These are phyloP conservation scores for Suhomyces sp. DNA, from an alignment of 805 yeast species.

Conservation along the genomic window DNA sequence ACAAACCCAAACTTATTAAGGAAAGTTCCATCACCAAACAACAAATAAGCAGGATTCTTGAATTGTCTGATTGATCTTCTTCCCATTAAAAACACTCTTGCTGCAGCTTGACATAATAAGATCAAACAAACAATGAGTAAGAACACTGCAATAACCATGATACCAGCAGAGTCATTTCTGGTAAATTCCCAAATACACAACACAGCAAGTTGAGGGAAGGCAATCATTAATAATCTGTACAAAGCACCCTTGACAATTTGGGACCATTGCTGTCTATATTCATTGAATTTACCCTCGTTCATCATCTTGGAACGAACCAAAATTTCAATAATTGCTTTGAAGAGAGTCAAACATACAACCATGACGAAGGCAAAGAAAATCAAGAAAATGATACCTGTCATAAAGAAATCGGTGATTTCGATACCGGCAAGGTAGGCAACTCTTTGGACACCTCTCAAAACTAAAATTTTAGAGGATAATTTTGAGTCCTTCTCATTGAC, in stretches of 20 bases:
- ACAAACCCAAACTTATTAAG: constrained; percentile 89
- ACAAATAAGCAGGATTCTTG: constrained; percentile 88
- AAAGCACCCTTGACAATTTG: constrained; percentile 84
- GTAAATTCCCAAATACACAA: constrained; percentile 89
- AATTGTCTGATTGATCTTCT: constrained; percentile 65
- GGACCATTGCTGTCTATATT: constrained; percentile 81
- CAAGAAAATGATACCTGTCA: constrained; percentile 84
- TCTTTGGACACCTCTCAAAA: constrained; percentile 88
- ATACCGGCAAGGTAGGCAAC: constrained; percentile 82
- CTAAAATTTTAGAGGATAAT: constrained; percentile 66
- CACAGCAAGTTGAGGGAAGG: constrained; percentile 83
- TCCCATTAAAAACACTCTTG: constrained; percentile 74
- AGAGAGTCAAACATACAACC: constrained; percentile 53
- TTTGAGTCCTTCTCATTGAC: constrained; percentile 64
- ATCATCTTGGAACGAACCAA: constrained; percentile 57
- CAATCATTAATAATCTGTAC: constrained; percentile 77
- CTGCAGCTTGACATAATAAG: constrained; percentile 69
- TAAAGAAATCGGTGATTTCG: constrained; percentile 80
- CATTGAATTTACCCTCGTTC: constrained; percentile 64
- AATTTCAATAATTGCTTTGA: constrained; percentile 69
- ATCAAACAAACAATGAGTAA: constrained; percentile 57
- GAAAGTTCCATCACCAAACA: constrained; percentile 79
- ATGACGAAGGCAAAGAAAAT: constrained; percentile 69
- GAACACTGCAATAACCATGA: constrained; percentile 74
- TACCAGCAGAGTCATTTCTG: constrained; percentile 78